A percentile compares a stretch with the other conserved stretches of the same genome.
phyloP scores from a whole-genome alignment of 331 rosid species.

The Malus hybrid region DNA sequence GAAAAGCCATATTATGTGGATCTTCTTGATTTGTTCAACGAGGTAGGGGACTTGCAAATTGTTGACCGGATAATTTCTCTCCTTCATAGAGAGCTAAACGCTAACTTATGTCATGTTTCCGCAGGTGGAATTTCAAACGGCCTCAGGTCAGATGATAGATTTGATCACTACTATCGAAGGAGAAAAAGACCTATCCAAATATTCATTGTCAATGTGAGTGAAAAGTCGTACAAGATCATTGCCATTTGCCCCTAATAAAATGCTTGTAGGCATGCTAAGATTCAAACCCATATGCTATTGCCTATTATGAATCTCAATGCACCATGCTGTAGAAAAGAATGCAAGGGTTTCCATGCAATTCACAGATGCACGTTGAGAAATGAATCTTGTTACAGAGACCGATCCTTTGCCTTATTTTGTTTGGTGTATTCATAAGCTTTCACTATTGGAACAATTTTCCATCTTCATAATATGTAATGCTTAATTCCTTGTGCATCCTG shows the following conservation, averaged over 20 bases:
- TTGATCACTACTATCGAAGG: slow-evolving; percentile 58
- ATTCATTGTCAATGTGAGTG: slow-evolving; percentile 42
- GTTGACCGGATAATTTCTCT: background rate
- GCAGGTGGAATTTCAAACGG: slow-evolving; percentile 89
- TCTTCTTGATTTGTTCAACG: slow-evolving; percentile 81
- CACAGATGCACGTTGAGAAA: background rate
- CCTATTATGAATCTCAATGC: background rate
- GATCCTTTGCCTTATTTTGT: background rate
- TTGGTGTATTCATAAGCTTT: background rate
- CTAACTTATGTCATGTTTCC: background rate
- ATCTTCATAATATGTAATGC: background rate
- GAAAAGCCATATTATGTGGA: slow-evolving; percentile 70
- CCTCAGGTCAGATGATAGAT: slow-evolving; percentile 79
- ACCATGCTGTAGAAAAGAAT: background rate
- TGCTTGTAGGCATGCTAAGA: background rate
- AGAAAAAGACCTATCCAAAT: slow-evolving; percentile 65
- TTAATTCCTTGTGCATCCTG: background rate
- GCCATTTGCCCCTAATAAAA: background rate
- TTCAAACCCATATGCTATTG: background rate
- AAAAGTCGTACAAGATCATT: background rate
- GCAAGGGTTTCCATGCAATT: background rate
- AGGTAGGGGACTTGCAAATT: slow-evolving; percentile 31
- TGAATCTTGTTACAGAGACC: background rate
- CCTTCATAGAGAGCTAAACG: background rate
- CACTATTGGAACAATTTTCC: background rate